These are phyloP conservation scores for Neolentinus lepideus DNA, from an alignment of 1,284 basidiomycete species.

Conservation along the genomic window DNA sequence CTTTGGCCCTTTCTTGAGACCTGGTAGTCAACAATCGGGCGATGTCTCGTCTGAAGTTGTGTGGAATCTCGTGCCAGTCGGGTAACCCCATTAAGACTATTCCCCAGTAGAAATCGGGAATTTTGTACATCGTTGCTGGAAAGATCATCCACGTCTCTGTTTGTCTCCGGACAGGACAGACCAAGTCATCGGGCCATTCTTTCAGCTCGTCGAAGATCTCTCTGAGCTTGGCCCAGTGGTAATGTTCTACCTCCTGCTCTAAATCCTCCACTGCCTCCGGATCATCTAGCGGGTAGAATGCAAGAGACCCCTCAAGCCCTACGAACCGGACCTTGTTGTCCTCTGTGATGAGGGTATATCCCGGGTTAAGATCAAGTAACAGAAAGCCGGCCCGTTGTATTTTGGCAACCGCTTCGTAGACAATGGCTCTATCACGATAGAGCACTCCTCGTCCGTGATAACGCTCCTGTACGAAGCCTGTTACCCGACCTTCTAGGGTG, in stretches of 20 bases:
- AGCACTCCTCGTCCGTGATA: conserved; percentile 2
- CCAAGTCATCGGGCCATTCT: background rate
- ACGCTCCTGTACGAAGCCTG: background rate
- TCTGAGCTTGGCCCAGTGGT: background rate
- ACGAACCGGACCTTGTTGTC: conserved; percentile 20
- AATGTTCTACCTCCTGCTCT: background rate
- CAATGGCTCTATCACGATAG: conserved; percentile 27
- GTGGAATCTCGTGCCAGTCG: background rate
- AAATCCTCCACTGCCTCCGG: background rate
- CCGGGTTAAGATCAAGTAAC: conserved; percentile 10
- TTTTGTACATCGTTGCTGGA: background rate
- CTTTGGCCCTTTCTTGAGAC: background rate
- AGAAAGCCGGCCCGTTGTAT: conserved; percentile 29
- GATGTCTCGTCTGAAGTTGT: background rate
- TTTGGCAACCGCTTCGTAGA: conserved; percentile 33
- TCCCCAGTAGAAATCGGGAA: background rate
- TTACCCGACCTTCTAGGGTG: background rate
- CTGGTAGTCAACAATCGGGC: background rate
- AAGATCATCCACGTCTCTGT: background rate
- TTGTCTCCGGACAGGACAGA: background rate
- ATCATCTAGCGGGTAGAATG: background rate
- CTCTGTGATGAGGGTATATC: conserved; percentile 24
- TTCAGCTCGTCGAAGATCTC: background rate
- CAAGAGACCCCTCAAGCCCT: background rate
- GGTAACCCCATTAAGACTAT: background rate